Evolutionary conservation across 2,329 filamentous ascomycete species (phyloP), one percentile per base, ranked within the genome.

Genomic region (Magnaporthiopsis incrustans): DNA sequence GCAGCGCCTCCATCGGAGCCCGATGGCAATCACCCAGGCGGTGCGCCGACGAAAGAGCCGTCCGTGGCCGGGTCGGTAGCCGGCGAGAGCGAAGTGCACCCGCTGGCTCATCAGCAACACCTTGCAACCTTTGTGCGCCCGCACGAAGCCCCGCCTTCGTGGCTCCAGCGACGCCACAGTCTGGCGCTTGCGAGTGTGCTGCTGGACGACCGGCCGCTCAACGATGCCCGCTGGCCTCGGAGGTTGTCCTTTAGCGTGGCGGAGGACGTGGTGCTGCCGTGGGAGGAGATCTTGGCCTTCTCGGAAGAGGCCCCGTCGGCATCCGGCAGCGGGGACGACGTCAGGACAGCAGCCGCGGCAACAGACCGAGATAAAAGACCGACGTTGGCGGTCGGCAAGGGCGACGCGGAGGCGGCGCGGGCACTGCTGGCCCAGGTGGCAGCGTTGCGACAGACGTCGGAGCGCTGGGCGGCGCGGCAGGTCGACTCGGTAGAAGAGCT

Each of bases 161-260:
- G 80, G 11, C 77, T 91, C 12, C 82, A 83, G 32, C 84, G 89
- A 25, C 85, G 89, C 27, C 82, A 88, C 69, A 89, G 85, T 69
- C 74, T 85, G 56, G 77, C 79, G 5, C 71, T 73, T 2, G 70
- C 73, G n/a, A 53, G 44, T 10, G 22, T 25, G 22, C 22, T 18
- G 0, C 73, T 72, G 10, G 63, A 63, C 7, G 58, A 63, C 10
- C 75, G 65, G 1, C 67, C 66, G 8, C 74, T 78, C 1, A 81
- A 85, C 66, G 86, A 90, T 66, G 80, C 81, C 33, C 84, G 84
- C 65, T 91, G 88, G 84, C 85, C 89, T 1, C 85, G 89, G 1
- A 84, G 89, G 58, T 80, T 93, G 67, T 92, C 89, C 4, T 93
- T 93, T 73, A 87, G 88, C 65, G 82, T 88, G 59, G 90, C 88